Evolutionary conservation across 73 alveolate genomes (phyloP), one percentile per base, ranked within the genome.

Genomic region (Effrenium voratum): DNA sequence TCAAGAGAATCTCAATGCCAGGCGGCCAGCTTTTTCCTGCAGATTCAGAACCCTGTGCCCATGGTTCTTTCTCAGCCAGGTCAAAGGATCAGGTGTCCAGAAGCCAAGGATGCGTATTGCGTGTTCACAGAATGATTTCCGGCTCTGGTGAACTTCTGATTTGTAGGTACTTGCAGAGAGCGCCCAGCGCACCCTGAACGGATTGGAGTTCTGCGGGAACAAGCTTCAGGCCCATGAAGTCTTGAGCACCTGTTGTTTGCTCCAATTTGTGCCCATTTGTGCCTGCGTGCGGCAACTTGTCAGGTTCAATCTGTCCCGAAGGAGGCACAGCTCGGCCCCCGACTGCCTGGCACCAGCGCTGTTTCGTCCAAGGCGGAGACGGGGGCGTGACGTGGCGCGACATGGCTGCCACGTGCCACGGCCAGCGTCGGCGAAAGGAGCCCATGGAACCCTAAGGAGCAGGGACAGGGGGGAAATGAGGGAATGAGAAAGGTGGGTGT

Each of bases 291-390:
- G n/a, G 41, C 40, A 66, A 10, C 88, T 40, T 34, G 73, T 34
- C 82, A 86, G 94, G 94, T 86, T 45, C 94, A 86, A 57, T 81
- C 82, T 47, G 45, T 86, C 82, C 94, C 93, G 26, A 84, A 84
- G 93, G 79, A 52, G n/a, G n/a, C n/a, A n/a, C n/a, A n/a, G n/a
- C n/a, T n/a, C n/a, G n/a, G n/a, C n/a, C n/a, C n/a, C n/a, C n/a
- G n/a, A n/a, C n/a, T n/a, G n/a, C n/a, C n/a, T n/a, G n/a, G n/a
- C n/a, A n/a, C n/a, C n/a, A n/a, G n/a, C n/a, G n/a, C n/a, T n/a
- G n/a, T n/a, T n/a, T n/a, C n/a, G n/a, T n/a, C n/a, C n/a, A n/a
- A n/a, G n/a, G n/a, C n/a, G n/a, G n/a, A n/a, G n/a, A n/a, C n/a
- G n/a, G n/a, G n/a, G n/a, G n/a, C n/a, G n/a, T n/a, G n/a, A n/a